Conservation (phyloP, 495 filamentous ascomycete species). For the Aspergillus leporis region DNA sequence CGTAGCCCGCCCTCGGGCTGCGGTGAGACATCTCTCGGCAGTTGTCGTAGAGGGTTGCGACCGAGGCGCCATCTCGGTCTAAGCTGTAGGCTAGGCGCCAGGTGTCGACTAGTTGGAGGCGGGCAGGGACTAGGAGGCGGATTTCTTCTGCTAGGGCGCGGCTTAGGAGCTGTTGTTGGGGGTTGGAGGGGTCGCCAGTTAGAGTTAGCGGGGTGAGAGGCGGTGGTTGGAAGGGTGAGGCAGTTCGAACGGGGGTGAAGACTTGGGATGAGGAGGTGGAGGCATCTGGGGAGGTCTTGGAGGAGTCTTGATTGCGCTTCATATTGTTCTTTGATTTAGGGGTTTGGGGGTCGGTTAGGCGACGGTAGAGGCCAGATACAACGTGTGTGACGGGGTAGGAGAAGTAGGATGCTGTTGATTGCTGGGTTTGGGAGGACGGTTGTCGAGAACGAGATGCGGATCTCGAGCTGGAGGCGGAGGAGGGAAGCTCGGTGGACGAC, state of each 20-base stretch:
- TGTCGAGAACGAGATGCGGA: constrained; percentile 37
- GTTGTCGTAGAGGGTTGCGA: constrained; percentile 83
- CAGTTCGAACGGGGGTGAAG: constrained; percentile 53
- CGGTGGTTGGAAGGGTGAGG: constrained; percentile 61
- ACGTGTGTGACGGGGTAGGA: constrained; percentile 57
- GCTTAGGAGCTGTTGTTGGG: constrained; percentile 59
- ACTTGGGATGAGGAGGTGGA: constrained; percentile 33
- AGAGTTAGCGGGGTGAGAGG: constrained; percentile 59
- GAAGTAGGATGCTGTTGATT: constrained; percentile 50
- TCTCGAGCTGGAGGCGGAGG: constrained; percentile 32
- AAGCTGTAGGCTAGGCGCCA: constrained; percentile 88
- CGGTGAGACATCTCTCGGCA: constrained; percentile 58
- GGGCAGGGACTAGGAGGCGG: constrained; percentile 79
- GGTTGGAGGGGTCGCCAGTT: constrained; percentile 32
- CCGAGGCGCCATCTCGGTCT: constrained; percentile 87
- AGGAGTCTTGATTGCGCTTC: constrained; percentile 23
- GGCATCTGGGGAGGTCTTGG: constrained; percentile 26
- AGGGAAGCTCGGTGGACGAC: constrained; percentile 24
- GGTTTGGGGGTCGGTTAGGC: constrained; percentile 47
- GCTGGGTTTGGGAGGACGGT: constrained; percentile 26
- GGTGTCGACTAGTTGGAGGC: constrained; percentile 80
- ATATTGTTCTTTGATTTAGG: constrained; percentile 27
- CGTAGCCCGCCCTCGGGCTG: constrained; percentile 77
- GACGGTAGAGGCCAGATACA: constrained; percentile 53
- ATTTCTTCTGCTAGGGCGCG: constrained; percentile 88